Evolutionary conservation across 2,329 filamentous ascomycete genomes (phyloP), one percentile per base, ranked within the genome.

Genomic region (Alternaria hordeiaustralica): DNA sequence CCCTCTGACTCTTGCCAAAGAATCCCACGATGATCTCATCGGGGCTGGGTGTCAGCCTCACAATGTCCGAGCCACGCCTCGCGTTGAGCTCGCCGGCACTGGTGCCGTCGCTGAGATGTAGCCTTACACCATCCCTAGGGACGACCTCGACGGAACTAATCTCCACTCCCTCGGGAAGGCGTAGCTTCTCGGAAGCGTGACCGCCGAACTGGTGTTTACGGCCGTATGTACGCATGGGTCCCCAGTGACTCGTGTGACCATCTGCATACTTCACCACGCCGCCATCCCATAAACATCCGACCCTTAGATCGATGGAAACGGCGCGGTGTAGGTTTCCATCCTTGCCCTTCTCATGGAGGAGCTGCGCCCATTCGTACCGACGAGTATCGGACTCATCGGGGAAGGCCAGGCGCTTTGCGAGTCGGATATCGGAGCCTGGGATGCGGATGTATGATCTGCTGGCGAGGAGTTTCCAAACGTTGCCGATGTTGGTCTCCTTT

Each of bases 21-120:
- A 86, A 85, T 0, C 84, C 84, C 9, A 86, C 75, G 47, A 86
- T 81, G 12, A 75, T 75, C 55, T 85, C 80, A 25, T 77, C 73
- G 0, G 62, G 45, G 2, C 63, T 71, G 1, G 80, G 76, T 55
- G 77, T 76, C 68, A 79, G 66, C 44, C 67, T 58, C 15, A 70
- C 61, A 55, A 77, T 51, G 58, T 68, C 68, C 5, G 20, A 26
- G 2, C 28, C 28, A 43, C 51, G 18, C 9, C 53, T n/a, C 21
- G 58, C 55, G 58, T 80, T 75, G 23, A 81, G 65, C 20, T 76
- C 65, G 6, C 78, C 80, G 26, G 70, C 71, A 5, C 61, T 56
- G 6, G 67, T 71, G 2, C 79, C 75, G 63, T 79, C 64, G 9
- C 71, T 69, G 1, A 81, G 67, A 36, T 72, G 65, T 60, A 80